These are phyloP conservation scores for Dissophora globulifera DNA, from an alignment of 192 early-diverging fungal genomes.

Conservation along the genomic window DNA sequence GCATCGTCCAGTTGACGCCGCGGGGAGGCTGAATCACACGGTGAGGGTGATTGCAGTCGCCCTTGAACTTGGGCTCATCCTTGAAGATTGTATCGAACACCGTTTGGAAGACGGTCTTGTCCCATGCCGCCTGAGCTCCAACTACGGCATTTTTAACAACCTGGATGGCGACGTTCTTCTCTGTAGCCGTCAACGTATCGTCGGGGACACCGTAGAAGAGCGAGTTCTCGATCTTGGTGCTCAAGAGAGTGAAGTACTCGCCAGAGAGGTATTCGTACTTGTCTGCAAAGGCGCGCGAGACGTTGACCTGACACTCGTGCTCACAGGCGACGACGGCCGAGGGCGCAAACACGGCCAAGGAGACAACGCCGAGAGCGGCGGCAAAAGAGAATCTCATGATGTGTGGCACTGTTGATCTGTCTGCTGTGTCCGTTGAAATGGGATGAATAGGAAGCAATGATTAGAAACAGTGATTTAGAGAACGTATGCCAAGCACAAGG, in stretches of 20 bases:
- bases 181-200: conserved; percentile 20
- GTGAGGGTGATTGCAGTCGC: conserved; percentile 65
- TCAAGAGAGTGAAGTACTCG: conserved; percentile 34
- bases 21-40: conserved; percentile 59
- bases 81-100: conserved; percentile 61
- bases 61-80: conserved; percentile 62
- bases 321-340: conserved; percentile 62
- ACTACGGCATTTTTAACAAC: conserved; percentile 22
- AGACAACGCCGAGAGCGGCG: conserved; percentile 33
- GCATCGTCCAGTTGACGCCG: conserved; percentile 60
- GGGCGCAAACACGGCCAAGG: conserved; percentile 28
- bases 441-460: too few species aligned
- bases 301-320: conserved; percentile 59
- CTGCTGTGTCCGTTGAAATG: too few species aligned
- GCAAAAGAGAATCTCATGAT: conserved; percentile 45
- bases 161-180: conserved; percentile 19
- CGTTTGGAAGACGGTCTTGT: conserved; percentile 37
- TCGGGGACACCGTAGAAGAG: conserved; percentile 38
- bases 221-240: conserved; percentile 21
- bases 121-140: conserved; percentile 24
- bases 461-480: too few species aligned
- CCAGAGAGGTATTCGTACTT: conserved; percentile 54
- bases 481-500: too few species aligned
- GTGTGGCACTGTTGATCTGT: neutral
- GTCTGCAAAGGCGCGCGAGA: conserved; percentile 57